Conservation (phyloP, 1,284 basidiomycete species). For the Takashimella tepidaria region DNA sequence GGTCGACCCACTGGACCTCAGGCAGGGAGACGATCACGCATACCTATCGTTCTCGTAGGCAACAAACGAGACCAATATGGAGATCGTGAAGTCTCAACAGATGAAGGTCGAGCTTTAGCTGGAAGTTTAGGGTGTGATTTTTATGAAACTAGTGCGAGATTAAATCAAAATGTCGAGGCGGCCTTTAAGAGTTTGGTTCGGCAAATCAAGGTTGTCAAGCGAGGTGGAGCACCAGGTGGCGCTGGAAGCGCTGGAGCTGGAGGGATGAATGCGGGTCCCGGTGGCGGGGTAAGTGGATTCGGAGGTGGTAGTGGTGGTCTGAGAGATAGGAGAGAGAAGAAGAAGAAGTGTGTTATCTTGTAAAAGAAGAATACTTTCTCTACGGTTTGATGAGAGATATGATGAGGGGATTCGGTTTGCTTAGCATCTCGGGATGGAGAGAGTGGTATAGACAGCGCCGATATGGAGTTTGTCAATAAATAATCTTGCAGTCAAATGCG, state of each 20-base stretch:
- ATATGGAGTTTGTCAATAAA: no score
- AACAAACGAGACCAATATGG: conserved; percentile 78
- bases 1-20: background rate
- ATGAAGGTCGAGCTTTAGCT: conserved; percentile 82
- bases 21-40: conserved; percentile 15
- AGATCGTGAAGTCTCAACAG: conserved; percentile 77
- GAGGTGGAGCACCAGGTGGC: conserved; percentile 10
- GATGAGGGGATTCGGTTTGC: no score
- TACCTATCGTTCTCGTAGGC: conserved; percentile 69
- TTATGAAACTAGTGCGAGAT: conserved; percentile 94
- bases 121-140: conserved; percentile 87
- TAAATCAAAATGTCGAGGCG: conserved; percentile 88
- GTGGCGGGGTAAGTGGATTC: no score
- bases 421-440: no score
- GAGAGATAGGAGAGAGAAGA: conserved; percentile 28
- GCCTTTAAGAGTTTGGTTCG: conserved; percentile 89
- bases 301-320: conserved; percentile 4
- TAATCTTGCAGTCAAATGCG: no score
- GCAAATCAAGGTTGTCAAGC: conserved; percentile 56
- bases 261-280: conserved; percentile 12
- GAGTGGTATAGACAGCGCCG: no score
- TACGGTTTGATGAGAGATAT: no score
- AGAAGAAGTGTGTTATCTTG: conserved; percentile 47
- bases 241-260: conserved; percentile 10
- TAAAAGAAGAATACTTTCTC: no score